phyloP scores from a whole-genome alignment of 2,329 filamentous ascomycete species.

The Periconia macrospinosa region DNA sequence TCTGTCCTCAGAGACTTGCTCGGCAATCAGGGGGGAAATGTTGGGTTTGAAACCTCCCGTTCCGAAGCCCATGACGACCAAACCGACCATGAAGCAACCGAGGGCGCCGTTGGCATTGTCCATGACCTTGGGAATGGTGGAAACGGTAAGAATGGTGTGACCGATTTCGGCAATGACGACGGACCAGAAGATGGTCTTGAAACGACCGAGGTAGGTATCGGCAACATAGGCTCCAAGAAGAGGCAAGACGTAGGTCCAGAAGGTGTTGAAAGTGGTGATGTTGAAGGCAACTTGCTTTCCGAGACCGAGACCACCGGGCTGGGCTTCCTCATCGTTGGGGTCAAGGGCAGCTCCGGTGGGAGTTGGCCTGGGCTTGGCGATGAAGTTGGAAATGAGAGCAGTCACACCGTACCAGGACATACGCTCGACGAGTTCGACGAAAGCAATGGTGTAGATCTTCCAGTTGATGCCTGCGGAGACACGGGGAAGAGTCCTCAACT shows the following conservation, averaged over 20 bases:
- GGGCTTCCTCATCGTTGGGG: conserved; percentile 29
- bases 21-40: conserved; percentile 59
- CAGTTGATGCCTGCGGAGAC: conserved; percentile 38
- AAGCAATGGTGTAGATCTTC: conserved; percentile 37
- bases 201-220: conserved; percentile 64
- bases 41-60: conserved; percentile 73
- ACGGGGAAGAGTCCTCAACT: conserved; percentile 38
- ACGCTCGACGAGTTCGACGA: conserved; percentile 43
- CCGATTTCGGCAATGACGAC: conserved; percentile 61
- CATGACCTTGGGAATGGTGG: conserved; percentile 57
- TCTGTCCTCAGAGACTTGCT: conserved; percentile 64
- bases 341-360: conserved; percentile 33
- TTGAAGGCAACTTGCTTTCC: conserved; percentile 58
- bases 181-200: conserved; percentile 61
- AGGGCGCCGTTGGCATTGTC: conserved; percentile 52
- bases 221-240: conserved; percentile 61
- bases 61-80: conserved; percentile 66
- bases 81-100: conserved; percentile 58
- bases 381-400: conserved; percentile 44
- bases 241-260: conserved; percentile 62
- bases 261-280: conserved; percentile 57
- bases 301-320: conserved; percentile 57
- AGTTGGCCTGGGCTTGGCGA: conserved; percentile 27
- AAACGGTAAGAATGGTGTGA: conserved; percentile 57
- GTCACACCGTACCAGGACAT: conserved; percentile 44